These are phyloP conservation scores for Aspergillus brasiliensis DNA, from an alignment of 2,329 filamentous ascomycete species.

Conservation along the genomic window DNA sequence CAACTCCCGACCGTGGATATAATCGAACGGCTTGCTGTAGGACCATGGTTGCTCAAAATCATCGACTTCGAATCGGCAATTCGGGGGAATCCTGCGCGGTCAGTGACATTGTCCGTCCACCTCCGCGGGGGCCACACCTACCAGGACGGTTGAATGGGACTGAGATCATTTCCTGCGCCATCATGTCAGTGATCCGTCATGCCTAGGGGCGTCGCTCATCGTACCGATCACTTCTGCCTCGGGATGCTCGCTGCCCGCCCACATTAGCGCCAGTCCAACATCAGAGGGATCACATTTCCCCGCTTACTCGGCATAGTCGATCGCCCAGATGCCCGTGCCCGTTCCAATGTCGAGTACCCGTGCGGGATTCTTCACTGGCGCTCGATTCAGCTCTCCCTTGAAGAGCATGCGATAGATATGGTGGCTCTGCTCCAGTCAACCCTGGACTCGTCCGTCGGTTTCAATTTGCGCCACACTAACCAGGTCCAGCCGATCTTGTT, in stretches of 20 bases:
- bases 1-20: constrained; percentile 35
- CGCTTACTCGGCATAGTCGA: constrained; percentile 40
- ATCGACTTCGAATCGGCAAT: constrained; percentile 37
- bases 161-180: constrained; percentile 32
- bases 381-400: constrained; percentile 29
- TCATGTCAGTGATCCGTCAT: constrained; percentile 2
- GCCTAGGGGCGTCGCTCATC: not conserved
- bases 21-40: constrained; percentile 33
- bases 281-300: not conserved
- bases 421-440: constrained; percentile 27
- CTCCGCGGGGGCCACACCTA: constrained; percentile 7
- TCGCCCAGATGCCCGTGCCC: constrained; percentile 42
- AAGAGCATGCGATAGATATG: constrained; percentile 39
- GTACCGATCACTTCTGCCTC: constrained; percentile 35
- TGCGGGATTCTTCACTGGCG: constrained; percentile 28
- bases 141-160: constrained; percentile 36
- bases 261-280: not conserved
- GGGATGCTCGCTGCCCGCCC: constrained; percentile 24
- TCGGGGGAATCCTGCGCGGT: constrained; percentile 34
- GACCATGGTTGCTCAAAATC: constrained; percentile 35
- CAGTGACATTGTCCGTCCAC: not conserved
- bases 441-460: not conserved
- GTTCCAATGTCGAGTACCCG: constrained; percentile 40
- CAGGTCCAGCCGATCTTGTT: constrained; percentile 40
- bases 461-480: constrained; percentile 21